A percentile compares a stretch with the other conserved stretches of the same genome.
These are phyloP conservation scores for Capsicum baccatum DNA, from an alignment of 257 asterid genomes.

Conservation along the genomic window DNA sequence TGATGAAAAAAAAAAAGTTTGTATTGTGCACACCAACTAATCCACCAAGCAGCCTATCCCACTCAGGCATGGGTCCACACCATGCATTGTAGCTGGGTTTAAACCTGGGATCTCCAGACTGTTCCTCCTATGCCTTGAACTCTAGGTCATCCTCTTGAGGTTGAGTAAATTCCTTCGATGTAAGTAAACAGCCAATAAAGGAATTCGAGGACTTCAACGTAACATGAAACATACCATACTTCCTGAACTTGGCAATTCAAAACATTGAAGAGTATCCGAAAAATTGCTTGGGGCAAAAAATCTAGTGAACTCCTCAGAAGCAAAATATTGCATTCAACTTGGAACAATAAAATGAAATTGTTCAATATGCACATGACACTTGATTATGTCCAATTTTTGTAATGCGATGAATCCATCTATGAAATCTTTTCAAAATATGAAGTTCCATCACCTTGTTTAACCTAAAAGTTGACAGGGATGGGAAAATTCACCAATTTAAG, in stretches of 20 bases:
- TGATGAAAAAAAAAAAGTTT: background rate
- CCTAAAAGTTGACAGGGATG: background rate
- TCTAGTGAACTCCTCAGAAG: background rate
- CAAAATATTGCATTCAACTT: conserved; percentile 18
- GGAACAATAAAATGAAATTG: background rate
- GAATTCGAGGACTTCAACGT: background rate
- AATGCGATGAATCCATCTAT: background rate
- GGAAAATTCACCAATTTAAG: background rate
- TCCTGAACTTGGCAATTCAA: background rate
- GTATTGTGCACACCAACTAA: background rate
- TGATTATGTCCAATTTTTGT: background rate
- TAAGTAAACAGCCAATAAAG: background rate
- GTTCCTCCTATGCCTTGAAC: background rate
- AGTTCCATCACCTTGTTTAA: background rate
- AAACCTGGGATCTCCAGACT: background rate
- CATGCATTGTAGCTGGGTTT: background rate
- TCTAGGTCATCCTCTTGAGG: conserved; percentile 6
- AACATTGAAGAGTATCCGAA: background rate
- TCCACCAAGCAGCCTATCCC: background rate
- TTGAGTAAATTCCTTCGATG: background rate
- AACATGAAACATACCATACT: conserved; percentile 5
- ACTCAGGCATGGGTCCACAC: conserved; percentile 6
- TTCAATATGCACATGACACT: conserved; percentile 8
- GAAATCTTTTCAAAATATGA: background rate
- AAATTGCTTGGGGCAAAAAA: background rate